Base-by-base conservation (phyloP, 2,329 filamentous ascomycete species). In the Clonostachys sp. region DNA sequence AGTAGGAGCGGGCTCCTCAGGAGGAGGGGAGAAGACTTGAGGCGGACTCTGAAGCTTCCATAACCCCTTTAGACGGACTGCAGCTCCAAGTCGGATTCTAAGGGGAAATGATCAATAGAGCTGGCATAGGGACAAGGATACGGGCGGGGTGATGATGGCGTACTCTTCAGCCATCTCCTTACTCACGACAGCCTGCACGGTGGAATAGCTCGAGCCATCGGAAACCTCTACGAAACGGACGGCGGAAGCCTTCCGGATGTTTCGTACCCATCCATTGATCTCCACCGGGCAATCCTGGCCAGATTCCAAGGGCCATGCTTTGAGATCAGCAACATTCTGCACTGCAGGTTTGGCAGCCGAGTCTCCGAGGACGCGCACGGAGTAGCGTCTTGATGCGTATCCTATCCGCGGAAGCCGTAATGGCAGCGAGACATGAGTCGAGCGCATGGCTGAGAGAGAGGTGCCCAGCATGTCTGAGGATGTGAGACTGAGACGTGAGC, bases 171-270 rank as follows among this genome's bases (percentile, higher is more conserved):
- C 84, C 61, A 90, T 76, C 42, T 79, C 74, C 53, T 87, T 85
- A 47, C 81, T 81, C 55, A 96, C 71, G 42, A 96, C 83, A 42
- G 86, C 89, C 70, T 99, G 94, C 47, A 97, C 66, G 30, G 89
- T 75, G 51, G 84, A 75, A 55, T 89, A 74, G 40, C 87, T 90
- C 12, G 91, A 95, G 41, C 94, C 94, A 73, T 99, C 94, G 12
- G 86, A 86, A 45, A 97, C 75, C 50, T 90, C 81, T 45, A 91
- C 86, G 69, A 99, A 97, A 6, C 87, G 84, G 50, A 87, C 76
- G 18, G 79, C 79, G 64, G 96, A 95, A 73, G 95, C 91, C 64
- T 89, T 88, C 52, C 92, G 81, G 50, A 96, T 84, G 5, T 89
- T 92, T 53, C 89, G 82, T 47, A 96, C 78, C 71, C 87, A 92